Evolutionary conservation across 345 rosid genomes (phyloP), one percentile per base, ranked within the genome.

Genomic region (Euphorbia peplus): DNA sequence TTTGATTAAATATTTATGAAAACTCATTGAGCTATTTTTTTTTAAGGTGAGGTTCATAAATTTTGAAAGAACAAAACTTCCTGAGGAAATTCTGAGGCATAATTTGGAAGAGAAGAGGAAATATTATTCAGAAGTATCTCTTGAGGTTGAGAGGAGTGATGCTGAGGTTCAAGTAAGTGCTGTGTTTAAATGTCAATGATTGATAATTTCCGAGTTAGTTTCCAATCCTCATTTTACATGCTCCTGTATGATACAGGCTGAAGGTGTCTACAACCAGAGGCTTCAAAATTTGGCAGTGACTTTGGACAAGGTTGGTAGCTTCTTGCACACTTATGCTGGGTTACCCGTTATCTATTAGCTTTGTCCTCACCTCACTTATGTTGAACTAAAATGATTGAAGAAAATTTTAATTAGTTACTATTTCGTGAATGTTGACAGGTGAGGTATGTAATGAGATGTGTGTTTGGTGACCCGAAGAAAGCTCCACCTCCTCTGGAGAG

Each of bases 231-330:
- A 79, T 64, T 18, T 59, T 61, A 12, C 42, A 1, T 66, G 53
- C 70, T 80, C 60, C 64, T 76, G 50, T 37, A 59, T 62, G 74
- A 26, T 24, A 59, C 86, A 95, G 99, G 99, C 99, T 63, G 99
- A 95, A 85, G 99, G 99, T 69, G 99, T 95, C 69, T 92, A 90
- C 81, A 95, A 95, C 79, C 99, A 95, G 90, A 88, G 99, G 83
- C 97, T 95, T 77, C 99, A 95, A 80, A 95, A 95, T 84, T 75
- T 95, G 86, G 99, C 99, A 39, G 82, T 90, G 54, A 95, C 98
- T 70, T 96, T 95, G 75, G 99, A 95, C 83, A 95, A 95, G 98
- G 99, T 95, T 75, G 72, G 58, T 78, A 28, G 44, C 57, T 60
- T 47, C 68, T 58, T 66, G 61, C 44, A 44, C 67, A 37, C 14